Evolutionary conservation across 768 basidiomycete genomes (phyloP).

Genomic region (Boletellus sp.): DNA sequence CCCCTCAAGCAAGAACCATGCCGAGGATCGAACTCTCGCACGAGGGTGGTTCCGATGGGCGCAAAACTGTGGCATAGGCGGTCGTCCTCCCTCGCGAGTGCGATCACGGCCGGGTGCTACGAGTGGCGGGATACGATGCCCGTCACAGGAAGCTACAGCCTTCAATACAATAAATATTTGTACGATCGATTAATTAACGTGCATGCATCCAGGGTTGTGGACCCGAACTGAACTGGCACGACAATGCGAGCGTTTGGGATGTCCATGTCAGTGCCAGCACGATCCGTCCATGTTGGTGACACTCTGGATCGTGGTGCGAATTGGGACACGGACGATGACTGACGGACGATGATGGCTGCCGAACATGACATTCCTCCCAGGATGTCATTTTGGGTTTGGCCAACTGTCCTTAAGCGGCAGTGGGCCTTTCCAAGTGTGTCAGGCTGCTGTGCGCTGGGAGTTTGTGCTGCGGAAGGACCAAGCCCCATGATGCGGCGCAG

Average conservation of each 20-base stretch:
- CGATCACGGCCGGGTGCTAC: conserved; percentile 5
- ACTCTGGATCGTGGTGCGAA: neutral
- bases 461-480: neutral
- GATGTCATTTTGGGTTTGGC: neutral
- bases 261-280: neutral
- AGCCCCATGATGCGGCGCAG: neutral
- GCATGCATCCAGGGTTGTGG: conserved; percentile 15
- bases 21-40: neutral
- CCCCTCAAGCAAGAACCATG: too few species aligned
- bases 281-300: conserved; percentile 1
- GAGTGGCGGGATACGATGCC: conserved; percentile 12
- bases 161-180: neutral
- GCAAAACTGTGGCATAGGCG: conserved; percentile 23
- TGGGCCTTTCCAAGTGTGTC: neutral
- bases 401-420: neutral
- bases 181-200: conserved; percentile 19
- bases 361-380: neutral
- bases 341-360: neutral
- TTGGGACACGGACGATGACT: too few species aligned
- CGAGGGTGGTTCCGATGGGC: conserved; percentile 14
- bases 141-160: conserved; percentile 16
- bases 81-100: conserved; percentile 5
- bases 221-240: conserved; percentile 6
- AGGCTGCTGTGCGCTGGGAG: neutral
- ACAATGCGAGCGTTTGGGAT: neutral